Percentiles rank a stretch among this genome's conserved stretches.
phyloP scores from a whole-genome alignment of 192 early-diverging fungal species.

The Gonapodya sp. region DNA sequence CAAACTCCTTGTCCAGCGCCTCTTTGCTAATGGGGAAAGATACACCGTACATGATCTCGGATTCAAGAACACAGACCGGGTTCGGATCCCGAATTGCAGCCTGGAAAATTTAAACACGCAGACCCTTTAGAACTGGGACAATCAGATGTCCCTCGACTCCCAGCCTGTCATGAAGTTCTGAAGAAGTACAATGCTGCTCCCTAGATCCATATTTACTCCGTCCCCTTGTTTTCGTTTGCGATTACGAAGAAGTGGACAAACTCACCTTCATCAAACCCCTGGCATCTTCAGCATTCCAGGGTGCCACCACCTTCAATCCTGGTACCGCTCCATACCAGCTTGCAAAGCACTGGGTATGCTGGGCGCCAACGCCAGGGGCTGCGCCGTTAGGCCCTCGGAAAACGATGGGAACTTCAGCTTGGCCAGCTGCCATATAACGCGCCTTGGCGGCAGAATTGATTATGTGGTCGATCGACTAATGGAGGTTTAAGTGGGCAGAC shows the following conservation, averaged over 20 bases:
- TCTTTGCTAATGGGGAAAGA: conserved; percentile 76
- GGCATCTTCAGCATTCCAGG: conserved; percentile 93
- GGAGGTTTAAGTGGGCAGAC: conserved; percentile 11
- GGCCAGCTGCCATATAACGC: conserved; percentile 93
- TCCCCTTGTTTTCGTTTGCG: background rate
- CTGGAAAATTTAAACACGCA: background rate
- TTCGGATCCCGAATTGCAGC: conserved; percentile 96
- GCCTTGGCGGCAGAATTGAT: conserved; percentile 99
- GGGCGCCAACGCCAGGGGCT: conserved; percentile 92
- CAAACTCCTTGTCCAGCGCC: conserved; percentile 61
- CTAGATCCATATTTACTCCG: too few species aligned
- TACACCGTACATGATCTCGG: conserved; percentile 95
- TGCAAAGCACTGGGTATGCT: conserved; percentile 98
- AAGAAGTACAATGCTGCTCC: too few species aligned
- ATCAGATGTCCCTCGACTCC: too few species aligned
- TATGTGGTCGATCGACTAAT: conserved; percentile 97
- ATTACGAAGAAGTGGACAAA: background rate
- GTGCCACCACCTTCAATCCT: conserved; percentile 92
- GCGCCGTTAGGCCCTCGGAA: conserved; percentile 99
- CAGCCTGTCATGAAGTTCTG: too few species aligned
- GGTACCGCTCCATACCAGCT: conserved; percentile 97
- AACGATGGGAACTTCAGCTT: conserved; percentile 80
- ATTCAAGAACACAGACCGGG: conserved; percentile 92
- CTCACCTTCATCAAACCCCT: conserved; percentile 84
- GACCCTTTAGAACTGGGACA: too few species aligned